Evolutionary conservation across 169 alveolate genomes (phyloP).

Genomic region (Miamiensis avidus): DNA sequence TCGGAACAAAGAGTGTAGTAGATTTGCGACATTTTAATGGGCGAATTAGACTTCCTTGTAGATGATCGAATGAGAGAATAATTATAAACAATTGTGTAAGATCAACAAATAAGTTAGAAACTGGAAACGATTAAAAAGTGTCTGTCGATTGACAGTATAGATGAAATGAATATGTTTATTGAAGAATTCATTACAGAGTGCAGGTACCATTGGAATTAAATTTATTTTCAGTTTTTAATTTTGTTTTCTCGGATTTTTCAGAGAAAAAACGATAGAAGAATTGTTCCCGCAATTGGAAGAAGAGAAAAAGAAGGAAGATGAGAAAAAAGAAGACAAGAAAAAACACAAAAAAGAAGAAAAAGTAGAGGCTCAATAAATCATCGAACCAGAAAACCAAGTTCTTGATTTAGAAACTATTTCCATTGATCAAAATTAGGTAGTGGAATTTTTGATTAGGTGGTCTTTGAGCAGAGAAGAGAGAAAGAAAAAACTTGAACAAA

Average conservation of each 20-base stretch:
- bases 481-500: slow-evolving; percentile 28
- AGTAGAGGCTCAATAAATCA: no score
- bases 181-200: slow-evolving; percentile 48
- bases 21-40: slow-evolving; percentile 52
- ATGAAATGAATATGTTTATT: slow-evolving; percentile 60
- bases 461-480: slow-evolving; percentile 54
- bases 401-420: slow-evolving; percentile 55
- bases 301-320: slow-evolving; percentile 1
- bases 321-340: neutral
- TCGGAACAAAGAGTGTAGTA: slow-evolving; percentile 52
- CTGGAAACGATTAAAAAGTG: slow-evolving; percentile 62
- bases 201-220: slow-evolving; percentile 21
- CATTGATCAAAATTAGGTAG: slow-evolving; percentile 52
- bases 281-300: neutral
- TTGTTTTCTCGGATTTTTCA: slow-evolving; percentile 12
- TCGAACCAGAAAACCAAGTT: slow-evolving; percentile 19
- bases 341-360: slow-evolving; percentile 14
- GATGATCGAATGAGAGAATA: slow-evolving; percentile 65
- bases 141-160: slow-evolving; percentile 57
- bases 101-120: slow-evolving; percentile 43
- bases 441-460: slow-evolving; percentile 58
- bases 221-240: slow-evolving; percentile 4
- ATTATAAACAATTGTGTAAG: slow-evolving; percentile 32
- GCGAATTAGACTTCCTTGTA: slow-evolving; percentile 62
- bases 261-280: neutral